Base-by-base conservation (phyloP, 768 basidiomycete genomes). In the Kwoniella mangroviensis region DNA sequence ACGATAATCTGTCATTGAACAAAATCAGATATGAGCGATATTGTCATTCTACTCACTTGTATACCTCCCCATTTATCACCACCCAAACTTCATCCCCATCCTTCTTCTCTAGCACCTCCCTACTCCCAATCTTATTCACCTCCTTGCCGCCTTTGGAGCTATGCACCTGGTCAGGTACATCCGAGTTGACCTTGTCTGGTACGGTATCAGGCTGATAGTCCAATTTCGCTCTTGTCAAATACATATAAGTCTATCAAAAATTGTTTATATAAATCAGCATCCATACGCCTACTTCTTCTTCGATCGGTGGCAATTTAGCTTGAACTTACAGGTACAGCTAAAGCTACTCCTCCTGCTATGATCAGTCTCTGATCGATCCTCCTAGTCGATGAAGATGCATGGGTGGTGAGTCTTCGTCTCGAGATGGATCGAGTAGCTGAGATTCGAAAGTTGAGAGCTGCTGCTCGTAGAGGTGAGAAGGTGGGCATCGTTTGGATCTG, bases 41-140 rank as follows among this genome's bases (percentile, higher is more conserved):
- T 28, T 28, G 28, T 5, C 28, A 13, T 5, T n/a, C 53, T 34
- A 73, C 79, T 68, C 68, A 80, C 79, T 80, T 68, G 53, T 80
- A 80, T 1, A 80, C 79, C 21, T 77, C 73, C 2, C 79, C 79
- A 19, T 80, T 76, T 68, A 80, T 80, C 17, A 80, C 76, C 19
- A 80, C 79, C 79, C 79, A 80, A 22, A 75, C 54, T 57, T 76
- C 71, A 52, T 80, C 73, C 1, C 72, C 63, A 11, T 74, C 67
- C 41, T 76, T 73, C 28, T 74, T 56, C 6, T 71, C 68, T 28
- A 80, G 57, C 2, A 80, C 76, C 53, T 80, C 76, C 57, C 55
- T 56, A 22, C 76, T 65, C 17, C 60, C 58, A 21, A 79, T 65
- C 43, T 53, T 65, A 9, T 24, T 43, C 2, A 51, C 45, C 49